phyloP scores from a whole-genome alignment of 805 yeast genomes.

The Ogataea saltuana region DNA sequence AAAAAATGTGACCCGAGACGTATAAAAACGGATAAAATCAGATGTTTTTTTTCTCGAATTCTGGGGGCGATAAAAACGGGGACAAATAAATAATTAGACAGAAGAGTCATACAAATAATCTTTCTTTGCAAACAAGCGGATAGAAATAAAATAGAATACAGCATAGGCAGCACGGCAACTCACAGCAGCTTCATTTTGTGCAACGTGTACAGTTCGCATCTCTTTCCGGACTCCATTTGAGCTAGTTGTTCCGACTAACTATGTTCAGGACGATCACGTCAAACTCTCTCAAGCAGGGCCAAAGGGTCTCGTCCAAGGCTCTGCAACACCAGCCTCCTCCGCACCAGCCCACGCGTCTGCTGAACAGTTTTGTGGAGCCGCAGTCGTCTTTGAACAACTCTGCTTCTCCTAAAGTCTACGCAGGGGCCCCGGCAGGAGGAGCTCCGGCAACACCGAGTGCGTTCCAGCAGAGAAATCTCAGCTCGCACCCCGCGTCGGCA shows the following conservation, averaged over 20 bases:
- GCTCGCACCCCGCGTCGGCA: constrained; percentile 11
- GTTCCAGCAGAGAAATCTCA: constrained; percentile 13
- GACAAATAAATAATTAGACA: neutral
- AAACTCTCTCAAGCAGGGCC: constrained; percentile 35
- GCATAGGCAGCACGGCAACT: too few relatives aligned
- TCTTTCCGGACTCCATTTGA: too few relatives aligned
- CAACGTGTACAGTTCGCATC: too few relatives aligned
- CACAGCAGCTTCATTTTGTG: too few relatives aligned
- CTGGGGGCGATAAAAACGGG: constrained; percentile 1
- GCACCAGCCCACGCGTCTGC: constrained; percentile 26
- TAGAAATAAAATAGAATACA: too few relatives aligned
- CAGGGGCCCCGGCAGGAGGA: neutral
- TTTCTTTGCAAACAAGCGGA: neutral
- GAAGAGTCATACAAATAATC: too few relatives aligned
- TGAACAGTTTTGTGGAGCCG: constrained; percentile 27
- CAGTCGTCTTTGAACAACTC: constrained; percentile 12
- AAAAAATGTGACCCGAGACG: constrained; percentile 2
- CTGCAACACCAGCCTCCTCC: constrained; percentile 32
- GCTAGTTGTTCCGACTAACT: neutral
- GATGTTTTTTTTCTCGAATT: constrained; percentile 4
- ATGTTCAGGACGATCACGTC: constrained; percentile 36
- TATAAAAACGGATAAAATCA: constrained; percentile 8
- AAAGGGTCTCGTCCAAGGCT: constrained; percentile 36
- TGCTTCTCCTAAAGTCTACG: neutral
- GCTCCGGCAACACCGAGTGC: neutral